Conservation (phyloP, 78 protist genomes). For the Dictyostelium citrinum region DNA sequence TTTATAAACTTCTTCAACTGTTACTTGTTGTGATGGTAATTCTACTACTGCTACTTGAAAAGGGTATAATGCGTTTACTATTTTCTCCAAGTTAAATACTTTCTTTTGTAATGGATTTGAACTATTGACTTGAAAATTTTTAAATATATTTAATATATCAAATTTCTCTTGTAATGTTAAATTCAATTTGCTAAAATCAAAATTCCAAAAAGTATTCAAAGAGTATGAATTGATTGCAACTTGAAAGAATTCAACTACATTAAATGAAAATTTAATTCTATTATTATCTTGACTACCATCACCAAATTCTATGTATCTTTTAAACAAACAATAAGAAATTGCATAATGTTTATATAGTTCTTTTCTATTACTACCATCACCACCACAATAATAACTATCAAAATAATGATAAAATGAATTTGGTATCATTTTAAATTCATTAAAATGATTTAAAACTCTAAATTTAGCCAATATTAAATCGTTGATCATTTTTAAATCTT, state of each 20-base stretch:
- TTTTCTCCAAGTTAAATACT: not conserved
- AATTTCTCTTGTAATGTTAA: not conserved
- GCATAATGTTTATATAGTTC: not conserved
- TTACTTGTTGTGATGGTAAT: not conserved
- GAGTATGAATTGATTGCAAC: not conserved
- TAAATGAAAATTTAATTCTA: not conserved
- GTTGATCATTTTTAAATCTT: not conserved
- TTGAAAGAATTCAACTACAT: not conserved
- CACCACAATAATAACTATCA: not conserved
- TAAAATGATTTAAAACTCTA: not conserved
- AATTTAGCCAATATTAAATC: not conserved
- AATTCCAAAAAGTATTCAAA: not conserved
- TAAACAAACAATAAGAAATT: not conserved
- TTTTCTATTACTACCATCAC: not conserved
- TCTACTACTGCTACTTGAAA: not conserved
- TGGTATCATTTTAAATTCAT: not conserved
- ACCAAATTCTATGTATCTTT: not conserved
- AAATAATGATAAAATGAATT: not conserved
- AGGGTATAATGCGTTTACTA: not conserved
- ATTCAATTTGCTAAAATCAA: not conserved
- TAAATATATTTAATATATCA: not conserved
- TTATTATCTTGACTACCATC: not conserved
- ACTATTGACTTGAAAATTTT: not conserved
- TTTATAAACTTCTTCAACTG: not conserved
- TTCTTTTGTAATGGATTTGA: not conserved